phyloP scores from a whole-genome alignment of 805 yeast species.

The Candida stauntonica region DNA sequence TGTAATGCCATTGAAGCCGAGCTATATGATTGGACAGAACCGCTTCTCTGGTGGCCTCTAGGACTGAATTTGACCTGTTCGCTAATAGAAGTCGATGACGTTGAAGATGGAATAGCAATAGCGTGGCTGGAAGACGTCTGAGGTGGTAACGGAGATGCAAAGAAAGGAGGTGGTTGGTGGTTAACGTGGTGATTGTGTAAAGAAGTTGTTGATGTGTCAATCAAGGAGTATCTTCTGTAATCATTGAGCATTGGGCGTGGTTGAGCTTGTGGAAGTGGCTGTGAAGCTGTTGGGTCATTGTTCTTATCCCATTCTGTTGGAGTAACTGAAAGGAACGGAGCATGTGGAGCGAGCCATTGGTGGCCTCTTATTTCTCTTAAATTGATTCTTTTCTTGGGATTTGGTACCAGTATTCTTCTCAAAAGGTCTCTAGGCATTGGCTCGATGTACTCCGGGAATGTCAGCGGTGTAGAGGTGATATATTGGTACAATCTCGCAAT shows the following conservation, averaged over 20 bases:
- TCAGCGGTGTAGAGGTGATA: conserved; percentile 85
- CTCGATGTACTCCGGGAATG: conserved; percentile 90
- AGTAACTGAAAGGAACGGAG: conserved; percentile 73
- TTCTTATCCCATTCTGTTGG: conserved; percentile 84
- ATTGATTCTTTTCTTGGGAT: conserved; percentile 72
- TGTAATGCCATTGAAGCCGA: conserved; percentile 67
- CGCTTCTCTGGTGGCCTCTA: conserved; percentile 33
- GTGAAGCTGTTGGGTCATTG: conserved; percentile 14
- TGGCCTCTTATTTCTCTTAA: conserved; percentile 72
- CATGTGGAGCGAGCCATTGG: conserved; percentile 85
- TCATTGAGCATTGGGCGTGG: conserved; percentile 20
- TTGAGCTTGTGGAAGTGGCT: conserved; percentile 33
- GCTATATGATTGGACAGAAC: conserved; percentile 37
- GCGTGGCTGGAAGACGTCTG: conserved; percentile 65
- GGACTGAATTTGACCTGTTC: conserved; percentile 21
- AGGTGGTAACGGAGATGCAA: conserved; percentile 58
- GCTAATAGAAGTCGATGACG: conserved; percentile 29
- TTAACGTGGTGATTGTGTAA: conserved; percentile 29
- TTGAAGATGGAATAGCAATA: conserved; percentile 41
- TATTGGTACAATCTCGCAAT: conserved; percentile 87
- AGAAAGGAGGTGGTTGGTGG: conserved; percentile 26
- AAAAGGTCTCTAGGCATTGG: conserved; percentile 89
- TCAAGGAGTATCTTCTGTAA: conserved; percentile 37
- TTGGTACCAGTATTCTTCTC: conserved; percentile 77
- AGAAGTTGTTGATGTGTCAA: conserved; percentile 41